phyloP scores from a whole-genome alignment of 2,329 filamentous ascomycete genomes.

The Cephalotrichum gorgonifer region DNA sequence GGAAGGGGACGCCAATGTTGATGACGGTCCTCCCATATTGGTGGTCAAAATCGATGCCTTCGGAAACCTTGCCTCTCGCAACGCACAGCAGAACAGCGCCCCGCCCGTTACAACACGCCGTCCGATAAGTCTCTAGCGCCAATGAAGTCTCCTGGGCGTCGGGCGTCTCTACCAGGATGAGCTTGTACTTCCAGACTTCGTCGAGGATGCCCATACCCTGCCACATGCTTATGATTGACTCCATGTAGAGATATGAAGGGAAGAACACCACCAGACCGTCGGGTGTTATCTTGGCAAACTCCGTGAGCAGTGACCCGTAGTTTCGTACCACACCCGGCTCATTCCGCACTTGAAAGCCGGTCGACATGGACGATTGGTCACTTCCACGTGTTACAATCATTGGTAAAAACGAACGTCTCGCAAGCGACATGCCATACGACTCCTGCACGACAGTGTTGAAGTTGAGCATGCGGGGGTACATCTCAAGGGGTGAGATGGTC shows the following conservation, averaged over 20 bases:
- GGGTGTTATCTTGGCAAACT: conserved; percentile 91
- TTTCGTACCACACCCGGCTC: conserved; percentile 96
- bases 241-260: conserved; percentile 97
- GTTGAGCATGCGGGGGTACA: conserved; percentile 98
- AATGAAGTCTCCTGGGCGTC: conserved; percentile 95
- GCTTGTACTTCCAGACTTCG: conserved; percentile 97
- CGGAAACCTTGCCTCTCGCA: conserved; percentile 91
- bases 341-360: conserved; percentile 88
- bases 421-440: conserved; percentile 94
- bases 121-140: conserved; percentile 91
- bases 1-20: conserved; percentile 94
- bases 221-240: conserved; percentile 98
- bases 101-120: conserved; percentile 92
- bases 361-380: conserved; percentile 87
- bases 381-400: conserved; percentile 96
- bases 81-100: conserved; percentile 91
- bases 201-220: conserved; percentile 97
- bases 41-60: conserved; percentile 98
- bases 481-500: conserved; percentile 92
- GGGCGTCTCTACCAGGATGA: conserved; percentile 94
- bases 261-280: conserved; percentile 99
- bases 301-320: conserved; percentile 84
- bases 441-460: conserved; percentile 91
- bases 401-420: conserved; percentile 86
- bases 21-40: conserved; percentile 94